phyloP scores from a whole-genome alignment of 2,329 filamentous ascomycete species.

The Penicillium sp. region DNA sequence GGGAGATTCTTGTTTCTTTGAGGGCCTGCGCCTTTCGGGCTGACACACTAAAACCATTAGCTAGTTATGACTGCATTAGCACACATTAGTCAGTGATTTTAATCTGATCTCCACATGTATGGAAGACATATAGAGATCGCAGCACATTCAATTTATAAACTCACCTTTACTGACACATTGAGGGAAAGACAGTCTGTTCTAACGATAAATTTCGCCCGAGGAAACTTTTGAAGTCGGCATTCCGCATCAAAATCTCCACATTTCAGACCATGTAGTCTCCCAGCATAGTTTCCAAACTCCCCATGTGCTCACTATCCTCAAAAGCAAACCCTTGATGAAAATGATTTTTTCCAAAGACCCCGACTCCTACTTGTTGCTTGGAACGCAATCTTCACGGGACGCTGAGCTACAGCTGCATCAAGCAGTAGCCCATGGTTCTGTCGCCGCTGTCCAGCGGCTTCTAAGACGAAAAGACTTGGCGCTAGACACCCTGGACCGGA shows the following conservation, averaged over 20 bases:
- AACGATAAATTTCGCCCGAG: constrained; percentile 8
- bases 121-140: not conserved
- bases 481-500: not conserved
- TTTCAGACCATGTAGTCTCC: constrained; percentile 15
- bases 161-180: constrained; percentile 4
- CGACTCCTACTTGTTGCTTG: not conserved
- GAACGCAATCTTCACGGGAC: not conserved
- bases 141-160: not conserved
- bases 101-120: too few relatives aligned
- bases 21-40: too few relatives aligned
- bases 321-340: constrained; percentile 13
- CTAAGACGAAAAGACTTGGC: not conserved
- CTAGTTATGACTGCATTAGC: too few relatives aligned
- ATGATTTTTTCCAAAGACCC: not conserved
- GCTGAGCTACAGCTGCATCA: constrained; percentile 1
- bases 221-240: constrained; percentile 14
- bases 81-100: too few relatives aligned
- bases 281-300: constrained; percentile 8
- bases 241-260: constrained; percentile 13
- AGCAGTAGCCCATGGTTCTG: not conserved
- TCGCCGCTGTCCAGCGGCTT: constrained; percentile 1
- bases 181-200: constrained; percentile 10
- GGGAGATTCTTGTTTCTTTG: too few relatives aligned
- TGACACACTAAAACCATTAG: too few relatives aligned
- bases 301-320: constrained; percentile 11